Conservation (phyloP, 2,329 filamentous ascomycete species). For the Aspergillus felis region DNA sequence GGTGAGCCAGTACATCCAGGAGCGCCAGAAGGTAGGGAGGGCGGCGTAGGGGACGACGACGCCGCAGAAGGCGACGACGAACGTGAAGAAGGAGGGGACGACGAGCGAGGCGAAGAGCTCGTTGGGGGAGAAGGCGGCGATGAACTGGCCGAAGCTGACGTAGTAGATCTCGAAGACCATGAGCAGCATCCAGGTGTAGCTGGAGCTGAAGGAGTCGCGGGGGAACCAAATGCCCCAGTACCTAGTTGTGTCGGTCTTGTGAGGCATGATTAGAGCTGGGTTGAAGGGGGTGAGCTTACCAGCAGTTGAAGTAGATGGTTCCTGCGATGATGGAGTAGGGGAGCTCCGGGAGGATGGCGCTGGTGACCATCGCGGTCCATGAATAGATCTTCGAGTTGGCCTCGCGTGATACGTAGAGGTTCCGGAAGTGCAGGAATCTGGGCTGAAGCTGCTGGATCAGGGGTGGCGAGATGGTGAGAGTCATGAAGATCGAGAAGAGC, state of each 20-base stretch:
- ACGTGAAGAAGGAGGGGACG: slow-evolving; percentile 67
- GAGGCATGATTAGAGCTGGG: not conserved
- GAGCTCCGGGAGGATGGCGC: slow-evolving; percentile 63
- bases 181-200: slow-evolving; percentile 60
- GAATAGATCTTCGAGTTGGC: slow-evolving; percentile 76
- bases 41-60: slow-evolving; percentile 65
- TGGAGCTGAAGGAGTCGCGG: slow-evolving; percentile 54
- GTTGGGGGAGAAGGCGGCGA: slow-evolving; percentile 64
- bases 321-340: slow-evolving; percentile 66
- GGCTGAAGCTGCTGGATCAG: slow-evolving; percentile 76
- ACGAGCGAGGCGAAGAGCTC: slow-evolving; percentile 63
- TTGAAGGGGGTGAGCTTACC: slow-evolving; percentile 41
- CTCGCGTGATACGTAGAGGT: slow-evolving; percentile 68
- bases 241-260: slow-evolving; percentile 27
- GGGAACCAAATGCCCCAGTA: slow-evolving; percentile 54
- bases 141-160: slow-evolving; percentile 62
- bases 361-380: slow-evolving; percentile 67
- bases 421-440: slow-evolving; percentile 61
- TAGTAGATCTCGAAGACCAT: slow-evolving; percentile 66
- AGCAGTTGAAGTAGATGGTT: slow-evolving; percentile 61
- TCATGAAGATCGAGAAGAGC: slow-evolving; percentile 74
- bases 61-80: slow-evolving; percentile 68
- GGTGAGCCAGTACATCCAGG: slow-evolving; percentile 64
- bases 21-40: slow-evolving; percentile 63
- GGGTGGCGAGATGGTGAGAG: slow-evolving; percentile 68